phyloP scores from a whole-genome alignment of 2,329 filamentous ascomycete genomes.

The Colletotrichum gloeosporioides region DNA sequence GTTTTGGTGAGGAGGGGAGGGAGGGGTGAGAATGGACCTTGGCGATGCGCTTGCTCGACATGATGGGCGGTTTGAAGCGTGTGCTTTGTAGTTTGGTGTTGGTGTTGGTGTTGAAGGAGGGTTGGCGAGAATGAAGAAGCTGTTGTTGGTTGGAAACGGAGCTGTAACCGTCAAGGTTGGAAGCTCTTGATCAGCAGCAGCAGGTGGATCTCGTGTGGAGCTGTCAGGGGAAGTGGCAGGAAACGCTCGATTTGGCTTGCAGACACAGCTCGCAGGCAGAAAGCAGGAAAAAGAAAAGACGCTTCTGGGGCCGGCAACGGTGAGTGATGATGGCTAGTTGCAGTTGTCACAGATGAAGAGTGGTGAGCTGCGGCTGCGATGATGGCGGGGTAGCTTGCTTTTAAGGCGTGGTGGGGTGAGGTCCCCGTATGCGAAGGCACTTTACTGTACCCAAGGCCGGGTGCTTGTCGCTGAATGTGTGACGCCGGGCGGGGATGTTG shows the following conservation, averaged over 20 bases:
- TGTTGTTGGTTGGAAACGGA: neutral
- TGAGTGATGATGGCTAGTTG: neutral
- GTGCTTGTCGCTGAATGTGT: neutral
- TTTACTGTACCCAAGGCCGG: neutral
- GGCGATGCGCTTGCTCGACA: constrained; percentile 51
- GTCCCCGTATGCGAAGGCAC: neutral
- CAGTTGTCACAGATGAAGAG: neutral
- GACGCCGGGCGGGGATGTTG: neutral
- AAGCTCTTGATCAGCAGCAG: neutral
- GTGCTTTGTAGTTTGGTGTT: neutral
- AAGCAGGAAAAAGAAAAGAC: neutral
- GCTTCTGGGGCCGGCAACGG: neutral
- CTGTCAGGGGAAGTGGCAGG: neutral
- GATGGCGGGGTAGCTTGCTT: constrained; percentile 21
- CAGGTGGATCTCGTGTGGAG: neutral
- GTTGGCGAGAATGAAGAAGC: neutral
- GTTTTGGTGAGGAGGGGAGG: neutral
- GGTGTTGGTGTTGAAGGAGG: neutral
- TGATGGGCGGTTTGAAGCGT: constrained; percentile 25
- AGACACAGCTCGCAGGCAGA: neutral
- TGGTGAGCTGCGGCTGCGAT: neutral
- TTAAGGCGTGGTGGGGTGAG: constrained; percentile 12
- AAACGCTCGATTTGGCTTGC: neutral
- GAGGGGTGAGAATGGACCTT: constrained; percentile 36
- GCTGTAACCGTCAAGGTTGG: neutral